These are phyloP conservation scores for Aspergillus carlsbadensis DNA, from an alignment of 495 filamentous ascomycete species.

Conservation along the genomic window DNA sequence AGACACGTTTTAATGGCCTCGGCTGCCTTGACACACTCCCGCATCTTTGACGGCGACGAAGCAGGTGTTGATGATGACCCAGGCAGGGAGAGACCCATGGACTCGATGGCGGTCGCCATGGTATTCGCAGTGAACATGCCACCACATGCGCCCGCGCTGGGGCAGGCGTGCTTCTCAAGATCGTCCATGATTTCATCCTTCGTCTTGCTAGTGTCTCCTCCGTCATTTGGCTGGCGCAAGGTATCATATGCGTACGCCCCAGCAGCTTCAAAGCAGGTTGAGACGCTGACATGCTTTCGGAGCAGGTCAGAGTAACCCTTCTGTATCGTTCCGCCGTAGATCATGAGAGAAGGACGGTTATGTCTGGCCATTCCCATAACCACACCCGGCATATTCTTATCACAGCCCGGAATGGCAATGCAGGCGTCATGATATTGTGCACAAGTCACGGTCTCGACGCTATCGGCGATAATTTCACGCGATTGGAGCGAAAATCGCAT, in stretches of 20 bases:
- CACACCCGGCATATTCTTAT: conserved; percentile 97
- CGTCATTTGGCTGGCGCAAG: conserved; percentile 55
- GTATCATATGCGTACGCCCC: conserved; percentile 83
- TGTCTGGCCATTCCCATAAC: conserved; percentile 85
- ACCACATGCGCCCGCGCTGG: conserved; percentile 90
- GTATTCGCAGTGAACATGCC: conserved; percentile 99
- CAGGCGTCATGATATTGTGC: conserved; percentile 90
- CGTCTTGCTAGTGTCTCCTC: conserved; percentile 57
- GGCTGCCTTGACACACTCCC: conserved; percentile 85
- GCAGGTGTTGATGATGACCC: conserved; percentile 91
- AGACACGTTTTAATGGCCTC: conserved; percentile 83
- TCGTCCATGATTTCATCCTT: conserved; percentile 83
- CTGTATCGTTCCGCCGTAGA: conserved; percentile 89
- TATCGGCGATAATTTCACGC: conserved; percentile 92
- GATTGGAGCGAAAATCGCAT: conserved; percentile 98
- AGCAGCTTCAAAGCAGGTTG: conserved; percentile 84
- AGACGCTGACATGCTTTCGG: conserved; percentile 82
- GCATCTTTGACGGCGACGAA: conserved; percentile 81
- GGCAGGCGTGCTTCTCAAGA: conserved; percentile 82
- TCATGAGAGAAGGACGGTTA: conserved; percentile 82
- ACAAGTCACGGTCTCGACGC: conserved; percentile 88
- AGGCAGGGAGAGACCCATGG: conserved; percentile 88
- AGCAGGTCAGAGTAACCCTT: conserved; percentile 80
- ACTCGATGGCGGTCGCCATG: conserved; percentile 94
- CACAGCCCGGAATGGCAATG: conserved; percentile 92